A percentile compares a stretch with the other conserved stretches of the same genome.
phyloP scores from a whole-genome alignment of 768 basidiomycete genomes.

The Boletus rex-veris region DNA sequence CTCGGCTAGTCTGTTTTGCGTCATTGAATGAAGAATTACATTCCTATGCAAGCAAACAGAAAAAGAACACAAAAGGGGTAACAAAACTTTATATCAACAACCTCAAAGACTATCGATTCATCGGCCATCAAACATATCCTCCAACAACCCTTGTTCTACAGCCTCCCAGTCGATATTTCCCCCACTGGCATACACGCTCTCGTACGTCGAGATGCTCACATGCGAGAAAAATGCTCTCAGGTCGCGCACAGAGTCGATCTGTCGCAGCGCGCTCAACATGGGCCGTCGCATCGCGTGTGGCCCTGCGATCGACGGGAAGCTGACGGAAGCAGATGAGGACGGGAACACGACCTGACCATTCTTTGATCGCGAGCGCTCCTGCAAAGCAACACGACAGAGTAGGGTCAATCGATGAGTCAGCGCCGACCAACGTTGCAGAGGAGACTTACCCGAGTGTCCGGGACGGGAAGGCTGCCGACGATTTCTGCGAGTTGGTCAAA shows the following conservation, averaged over 20 bases:
- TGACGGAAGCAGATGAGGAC: slow-evolving; percentile 15
- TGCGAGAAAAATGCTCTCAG: slow-evolving; percentile 88
- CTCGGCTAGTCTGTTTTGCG: not conserved
- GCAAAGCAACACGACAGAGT: not conserved
- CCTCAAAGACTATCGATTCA: not conserved
- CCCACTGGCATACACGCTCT: slow-evolving; percentile 81
- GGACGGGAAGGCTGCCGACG: slow-evolving; percentile 59
- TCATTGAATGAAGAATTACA: not conserved
- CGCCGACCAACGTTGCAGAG: no score
- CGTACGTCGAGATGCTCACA: slow-evolving; percentile 85
- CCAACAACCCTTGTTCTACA: slow-evolving; percentile 75
- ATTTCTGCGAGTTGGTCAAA: slow-evolving; percentile 89
- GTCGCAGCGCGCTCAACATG: slow-evolving; percentile 60
- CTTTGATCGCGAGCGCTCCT: slow-evolving; percentile 30
- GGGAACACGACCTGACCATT: slow-evolving; percentile 23
- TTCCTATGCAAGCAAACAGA: slow-evolving; percentile 1
- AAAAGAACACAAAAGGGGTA: slow-evolving; percentile 1
- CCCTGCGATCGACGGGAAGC: slow-evolving; percentile 32
- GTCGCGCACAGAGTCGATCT: slow-evolving; percentile 82
- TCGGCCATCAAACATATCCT: slow-evolving; percentile 88
- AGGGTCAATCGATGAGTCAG: not conserved
- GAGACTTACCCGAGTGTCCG: slow-evolving; percentile 31
- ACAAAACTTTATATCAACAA: not conserved
- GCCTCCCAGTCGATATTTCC: slow-evolving; percentile 87
- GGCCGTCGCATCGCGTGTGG: slow-evolving; percentile 64